A percentile compares a stretch with the other conserved stretches of the same genome.
Conservation (phyloP, 495 filamentous ascomycete species). For the Cladorrhinum samala region DNA sequence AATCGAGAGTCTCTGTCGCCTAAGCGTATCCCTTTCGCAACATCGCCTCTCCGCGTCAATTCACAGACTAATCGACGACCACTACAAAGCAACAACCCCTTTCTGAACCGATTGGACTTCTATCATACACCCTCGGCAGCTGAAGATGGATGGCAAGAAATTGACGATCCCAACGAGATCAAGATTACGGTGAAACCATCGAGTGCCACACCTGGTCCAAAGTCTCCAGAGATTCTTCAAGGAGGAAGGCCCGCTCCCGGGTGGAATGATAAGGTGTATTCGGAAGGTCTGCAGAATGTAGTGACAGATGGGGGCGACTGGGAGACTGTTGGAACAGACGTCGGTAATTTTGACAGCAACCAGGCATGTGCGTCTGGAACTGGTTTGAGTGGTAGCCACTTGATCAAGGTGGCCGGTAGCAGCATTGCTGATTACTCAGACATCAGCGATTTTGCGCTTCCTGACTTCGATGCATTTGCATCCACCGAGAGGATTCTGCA, state of each 20-base stretch:
- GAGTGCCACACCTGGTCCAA: neutral
- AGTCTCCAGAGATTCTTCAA: neutral
- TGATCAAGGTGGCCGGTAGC: constrained; percentile 27
- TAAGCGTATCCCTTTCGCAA: neutral
- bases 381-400: constrained; percentile 5
- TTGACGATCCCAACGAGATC: constrained; percentile 7
- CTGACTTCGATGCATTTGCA: constrained; percentile 7
- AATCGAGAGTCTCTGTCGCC: neutral
- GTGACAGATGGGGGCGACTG: constrained; percentile 22
- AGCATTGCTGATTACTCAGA: constrained; percentile 36
- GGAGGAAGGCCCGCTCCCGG: neutral
- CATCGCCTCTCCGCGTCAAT: constrained; percentile 1
- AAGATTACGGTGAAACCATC: constrained; percentile 10
- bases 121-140: constrained; percentile 9
- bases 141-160: constrained; percentile 9
- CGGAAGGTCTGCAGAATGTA: constrained; percentile 9
- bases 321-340: constrained; percentile 23
- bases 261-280: neutral
- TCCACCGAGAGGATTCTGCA: constrained; percentile 26
- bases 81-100: constrained; percentile 12
- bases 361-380: constrained; percentile 12
- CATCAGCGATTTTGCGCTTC: constrained; percentile 7
- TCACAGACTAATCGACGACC: neutral
- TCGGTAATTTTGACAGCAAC: constrained; percentile 25
- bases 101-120: constrained; percentile 7